Conservation (phyloP, 768 basidiomycete genomes). For the Pleurotus platypus region DNA sequence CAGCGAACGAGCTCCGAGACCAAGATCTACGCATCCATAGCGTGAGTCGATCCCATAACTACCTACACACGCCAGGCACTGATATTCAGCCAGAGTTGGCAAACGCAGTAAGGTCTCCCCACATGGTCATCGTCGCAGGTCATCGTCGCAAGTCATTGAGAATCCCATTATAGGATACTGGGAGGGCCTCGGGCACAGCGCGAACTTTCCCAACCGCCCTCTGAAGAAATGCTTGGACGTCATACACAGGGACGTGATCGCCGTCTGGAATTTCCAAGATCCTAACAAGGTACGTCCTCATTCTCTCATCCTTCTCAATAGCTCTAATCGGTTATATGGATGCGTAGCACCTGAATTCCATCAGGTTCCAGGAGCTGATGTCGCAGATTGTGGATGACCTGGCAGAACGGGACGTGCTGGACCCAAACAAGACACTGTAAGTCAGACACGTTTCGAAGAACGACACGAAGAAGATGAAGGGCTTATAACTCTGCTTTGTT, state of each 20-base stretch:
- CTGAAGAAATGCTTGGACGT: constrained; percentile 17
- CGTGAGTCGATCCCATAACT: constrained; percentile 12
- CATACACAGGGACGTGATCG: constrained; percentile 21
- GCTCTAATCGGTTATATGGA: neutral
- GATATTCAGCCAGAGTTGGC: constrained; percentile 13
- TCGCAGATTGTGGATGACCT: constrained; percentile 11
- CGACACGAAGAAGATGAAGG: neutral
- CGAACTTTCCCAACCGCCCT: constrained; percentile 14
- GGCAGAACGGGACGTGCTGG: neutral
- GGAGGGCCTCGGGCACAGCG: constrained; percentile 19
- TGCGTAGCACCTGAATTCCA: constrained; percentile 13
- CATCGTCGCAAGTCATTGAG: neutral
- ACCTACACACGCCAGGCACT: neutral
- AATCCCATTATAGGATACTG: constrained; percentile 18
- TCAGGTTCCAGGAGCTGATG: constrained; percentile 15
- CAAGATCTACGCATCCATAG: constrained; percentile 21
- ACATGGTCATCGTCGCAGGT: neutral
- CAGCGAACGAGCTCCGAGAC: constrained; percentile 17
- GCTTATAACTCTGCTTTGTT: neutral
- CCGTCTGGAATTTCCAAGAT: constrained; percentile 22
- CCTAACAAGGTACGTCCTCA: constrained; percentile 12
- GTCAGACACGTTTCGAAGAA: neutral
- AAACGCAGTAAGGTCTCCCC: neutral
- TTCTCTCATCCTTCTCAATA: neutral
- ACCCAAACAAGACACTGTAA: constrained; percentile 1